Base-by-base conservation (phyloP, 306 rosid genomes). In the Amphicarpaea edgeworthii region DNA sequence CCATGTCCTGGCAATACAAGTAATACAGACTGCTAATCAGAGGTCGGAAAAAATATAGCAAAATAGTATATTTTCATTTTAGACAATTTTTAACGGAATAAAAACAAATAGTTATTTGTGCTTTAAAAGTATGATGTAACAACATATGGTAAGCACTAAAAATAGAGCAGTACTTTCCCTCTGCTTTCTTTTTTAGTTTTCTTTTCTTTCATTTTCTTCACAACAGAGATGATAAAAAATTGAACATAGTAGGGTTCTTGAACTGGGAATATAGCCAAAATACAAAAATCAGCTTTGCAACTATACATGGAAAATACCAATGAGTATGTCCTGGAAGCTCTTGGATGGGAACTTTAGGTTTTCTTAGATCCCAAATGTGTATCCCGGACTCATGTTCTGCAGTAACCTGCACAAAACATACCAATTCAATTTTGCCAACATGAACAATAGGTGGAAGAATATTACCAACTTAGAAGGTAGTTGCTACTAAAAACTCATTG, bases 281-380 rank as follows among this genome's bases (percentile, higher is more conserved):
- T 6, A 68, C 42, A 68, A 77, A 64, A 80, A 82, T 8, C 69
- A 65, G 40, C 47, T 63, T 54, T 77, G 49, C 65, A 68, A 72
- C 59, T 40, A 17, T 59, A 72, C 32, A 30, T 72, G 67, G 43
- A 12, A 55, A 26, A 70, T 95, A 95, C 99, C 99, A 92, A 86
- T 96, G 99, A 69, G 97, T 88, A 72, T 96, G 99, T 68, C 99
- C 98, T 15, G 91, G 92, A 84, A 96, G 93, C 84, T 92, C 96
- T 68, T 87, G 96, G 86, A 86, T 75, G 23, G 97, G 93, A 76
- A 85, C 69, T 68, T 89, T 86, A 20, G 93, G 90, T 74, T 88
- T 90, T 84, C 99, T 90, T 75, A 92, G 88, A 86, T 96, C 99
- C 98, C 99, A 96, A 28, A 90, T 83, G 75, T 79, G 90, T 70